phyloP scores from a whole-genome alignment of 345 rosid genomes.

The Pistacia integerrima region DNA sequence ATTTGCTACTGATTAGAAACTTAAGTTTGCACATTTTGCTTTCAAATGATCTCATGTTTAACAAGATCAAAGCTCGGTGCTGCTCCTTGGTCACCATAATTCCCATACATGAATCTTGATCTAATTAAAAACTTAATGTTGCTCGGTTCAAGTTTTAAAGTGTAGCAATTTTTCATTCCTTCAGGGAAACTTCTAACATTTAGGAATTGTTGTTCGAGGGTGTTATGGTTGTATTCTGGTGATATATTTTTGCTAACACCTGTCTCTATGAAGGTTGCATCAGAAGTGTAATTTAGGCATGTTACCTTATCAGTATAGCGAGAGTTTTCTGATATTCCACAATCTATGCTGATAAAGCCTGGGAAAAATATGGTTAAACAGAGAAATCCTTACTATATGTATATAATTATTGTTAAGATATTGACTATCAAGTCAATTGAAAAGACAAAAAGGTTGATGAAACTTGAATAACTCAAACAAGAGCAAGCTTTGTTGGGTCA shows the following conservation, averaged over 20 bases:
- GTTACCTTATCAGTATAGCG: conserved; percentile 11
- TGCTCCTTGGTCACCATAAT: conserved; percentile 17
- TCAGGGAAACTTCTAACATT: conserved; percentile 20
- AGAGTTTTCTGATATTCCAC: neutral
- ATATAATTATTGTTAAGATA: too few species aligned
- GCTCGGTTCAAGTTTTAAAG: neutral
- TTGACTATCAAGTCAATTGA: too few species aligned
- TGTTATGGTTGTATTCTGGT: neutral
- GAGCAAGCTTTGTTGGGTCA: too few species aligned
- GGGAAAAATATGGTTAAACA: neutral
- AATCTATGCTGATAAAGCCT: conserved; percentile 15
- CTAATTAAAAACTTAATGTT: conserved; percentile 18
- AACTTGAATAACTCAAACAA: too few species aligned
- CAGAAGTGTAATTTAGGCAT: neutral
- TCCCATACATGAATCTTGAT: conserved; percentile 30
- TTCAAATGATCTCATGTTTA: too few species aligned
- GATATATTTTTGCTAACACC: neutral
- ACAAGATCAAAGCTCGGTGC: conserved; percentile 12
- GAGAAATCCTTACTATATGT: neutral
- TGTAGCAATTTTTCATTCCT: conserved; percentile 27
- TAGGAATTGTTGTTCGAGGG: neutral
- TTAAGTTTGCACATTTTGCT: too few species aligned
- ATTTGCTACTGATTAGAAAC: too few species aligned
- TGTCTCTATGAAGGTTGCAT: neutral
- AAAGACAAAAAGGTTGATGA: too few species aligned